Evolutionary conservation across 257 asterid genomes (phyloP).

Genomic region (Solanum boliviense): DNA sequence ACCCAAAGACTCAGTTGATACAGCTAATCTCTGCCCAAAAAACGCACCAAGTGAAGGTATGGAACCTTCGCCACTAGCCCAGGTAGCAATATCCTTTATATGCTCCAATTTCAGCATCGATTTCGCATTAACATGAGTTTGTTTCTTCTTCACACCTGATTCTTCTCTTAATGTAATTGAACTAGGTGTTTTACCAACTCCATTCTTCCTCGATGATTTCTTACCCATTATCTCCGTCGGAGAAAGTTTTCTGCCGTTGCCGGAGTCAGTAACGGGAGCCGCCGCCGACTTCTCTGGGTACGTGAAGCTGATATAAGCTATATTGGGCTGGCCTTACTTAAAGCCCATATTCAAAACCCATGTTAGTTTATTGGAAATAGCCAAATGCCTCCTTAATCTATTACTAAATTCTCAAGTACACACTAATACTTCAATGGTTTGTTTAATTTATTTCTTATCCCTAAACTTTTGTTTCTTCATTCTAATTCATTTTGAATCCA

Average conservation of each 20-base stretch:
- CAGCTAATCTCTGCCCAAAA: slow-evolving; percentile 56
- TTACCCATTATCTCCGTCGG: background rate
- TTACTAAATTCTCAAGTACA: no score
- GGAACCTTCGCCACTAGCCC: slow-evolving; percentile 38
- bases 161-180: slow-evolving; percentile 39
- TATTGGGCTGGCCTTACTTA: background rate
- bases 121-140: slow-evolving; percentile 29
- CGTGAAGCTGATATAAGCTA: background rate
- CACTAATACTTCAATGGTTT: no score
- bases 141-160: slow-evolving; percentile 41
- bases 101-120: slow-evolving; percentile 64
- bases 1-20: slow-evolving; percentile 42
- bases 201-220: slow-evolving; percentile 5
- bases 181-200: slow-evolving; percentile 3
- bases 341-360: background rate
- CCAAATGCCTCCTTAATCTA: no score
- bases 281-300: background rate
- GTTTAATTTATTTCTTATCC: no score
- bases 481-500: no score
- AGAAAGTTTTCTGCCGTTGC: background rate
- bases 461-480: no score
- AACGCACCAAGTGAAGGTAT: slow-evolving; percentile 53
- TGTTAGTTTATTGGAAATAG: no score
- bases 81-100: slow-evolving; percentile 42
- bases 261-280: background rate